Conservation (phyloP, 768 basidiomycete species). For the Boletus insuetus region DNA sequence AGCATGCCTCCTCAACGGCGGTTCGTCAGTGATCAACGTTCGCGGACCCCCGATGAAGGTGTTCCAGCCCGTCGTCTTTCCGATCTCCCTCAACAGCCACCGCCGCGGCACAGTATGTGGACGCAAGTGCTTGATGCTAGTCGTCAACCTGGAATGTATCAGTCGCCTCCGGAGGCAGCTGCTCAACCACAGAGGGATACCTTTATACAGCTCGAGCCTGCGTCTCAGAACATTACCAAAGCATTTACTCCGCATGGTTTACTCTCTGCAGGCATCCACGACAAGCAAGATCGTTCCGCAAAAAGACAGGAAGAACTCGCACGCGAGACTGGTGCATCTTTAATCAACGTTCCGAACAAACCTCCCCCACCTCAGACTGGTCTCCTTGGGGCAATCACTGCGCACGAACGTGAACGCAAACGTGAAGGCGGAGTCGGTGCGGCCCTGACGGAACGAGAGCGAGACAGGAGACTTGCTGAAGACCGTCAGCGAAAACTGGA, state of each 20-base stretch:
- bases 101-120: constrained; percentile 76
- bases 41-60: constrained; percentile 59
- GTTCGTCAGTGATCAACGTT: constrained; percentile 50
- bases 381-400: constrained; percentile 92
- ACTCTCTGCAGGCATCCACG: constrained; percentile 91
- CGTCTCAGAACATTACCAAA: constrained; percentile 78
- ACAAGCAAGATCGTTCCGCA: constrained; percentile 93
- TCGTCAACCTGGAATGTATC: constrained; percentile 43
- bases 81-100: constrained; percentile 45
- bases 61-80: constrained; percentile 51
- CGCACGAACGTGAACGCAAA: constrained; percentile 91
- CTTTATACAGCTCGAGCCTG: constrained; percentile 73
- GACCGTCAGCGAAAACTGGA: constrained; percentile 92
- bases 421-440: constrained; percentile 95
- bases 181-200: constrained; percentile 42
- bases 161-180: constrained; percentile 33
- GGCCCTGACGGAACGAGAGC: constrained; percentile 90
- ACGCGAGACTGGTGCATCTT: constrained; percentile 83
- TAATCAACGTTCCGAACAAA: constrained; percentile 95
- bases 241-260: constrained; percentile 94
- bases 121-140: constrained; percentile 82
- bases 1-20: constrained; percentile 43
- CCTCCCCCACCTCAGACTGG: constrained; percentile 95
- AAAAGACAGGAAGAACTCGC: constrained; percentile 94
- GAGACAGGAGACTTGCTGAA: constrained; percentile 89